phyloP scores from a whole-genome alignment of 768 basidiomycete species.

The Mycena rosella region DNA sequence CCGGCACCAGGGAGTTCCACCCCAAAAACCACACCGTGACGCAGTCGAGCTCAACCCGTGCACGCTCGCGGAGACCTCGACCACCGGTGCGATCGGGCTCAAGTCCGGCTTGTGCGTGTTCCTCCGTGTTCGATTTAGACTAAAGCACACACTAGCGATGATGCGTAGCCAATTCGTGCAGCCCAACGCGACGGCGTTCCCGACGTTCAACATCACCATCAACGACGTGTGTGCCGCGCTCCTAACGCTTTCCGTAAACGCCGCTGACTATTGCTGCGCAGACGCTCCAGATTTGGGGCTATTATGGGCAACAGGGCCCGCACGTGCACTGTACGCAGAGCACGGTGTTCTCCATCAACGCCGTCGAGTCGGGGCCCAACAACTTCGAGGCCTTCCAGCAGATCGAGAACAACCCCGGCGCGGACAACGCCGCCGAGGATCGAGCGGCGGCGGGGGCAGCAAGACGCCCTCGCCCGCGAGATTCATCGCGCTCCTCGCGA shows the following conservation, averaged over 20 bases:
- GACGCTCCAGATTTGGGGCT: constrained; percentile 53
- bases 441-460: no score
- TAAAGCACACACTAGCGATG: no score
- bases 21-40: constrained; percentile 49
- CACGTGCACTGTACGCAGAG: constrained; percentile 53
- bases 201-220: constrained; percentile 56
- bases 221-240: constrained; percentile 48
- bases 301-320: constrained; percentile 53
- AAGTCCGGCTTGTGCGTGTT: constrained; percentile 45
- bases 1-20: constrained; percentile 33
- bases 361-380: constrained; percentile 44
- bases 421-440: no score
- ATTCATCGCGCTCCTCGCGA: no score
- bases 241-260: background rate
- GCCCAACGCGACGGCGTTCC: constrained; percentile 47
- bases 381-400: constrained; percentile 54
- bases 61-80: constrained; percentile 27
- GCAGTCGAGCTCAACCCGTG: constrained; percentile 46
- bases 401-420: background rate
- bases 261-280: background rate
- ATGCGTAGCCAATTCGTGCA: no score
- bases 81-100: constrained; percentile 37
- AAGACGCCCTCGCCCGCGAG: no score
- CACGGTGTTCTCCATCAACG: constrained; percentile 64
- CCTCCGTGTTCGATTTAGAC: no score